A percentile compares a stretch with the other conserved stretches of the same genome.
Evolutionary conservation across 768 basidiomycete species (phyloP).

Genomic region (Trametes punicea): DNA sequence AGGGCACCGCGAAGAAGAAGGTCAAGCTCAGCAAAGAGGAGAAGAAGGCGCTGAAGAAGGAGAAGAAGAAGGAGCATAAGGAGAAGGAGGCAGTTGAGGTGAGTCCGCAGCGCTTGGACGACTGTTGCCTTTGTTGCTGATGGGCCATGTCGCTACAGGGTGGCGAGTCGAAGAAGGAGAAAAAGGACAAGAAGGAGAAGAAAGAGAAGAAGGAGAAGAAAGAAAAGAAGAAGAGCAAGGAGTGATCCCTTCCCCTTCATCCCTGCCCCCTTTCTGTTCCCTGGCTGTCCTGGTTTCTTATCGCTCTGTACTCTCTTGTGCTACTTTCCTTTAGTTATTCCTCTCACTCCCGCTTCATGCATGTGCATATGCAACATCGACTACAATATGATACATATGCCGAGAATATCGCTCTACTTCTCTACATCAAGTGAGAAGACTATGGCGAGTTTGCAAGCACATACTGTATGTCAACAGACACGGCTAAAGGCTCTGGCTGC

Average conservation of each 20-base stretch:
- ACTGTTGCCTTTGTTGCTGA: slow-evolving; percentile 4
- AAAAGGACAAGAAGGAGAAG: slow-evolving; percentile 38
- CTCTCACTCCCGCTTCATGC: neutral
- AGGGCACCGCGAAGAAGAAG: slow-evolving; percentile 66
- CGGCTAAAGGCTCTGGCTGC: neutral
- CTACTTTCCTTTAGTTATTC: slow-evolving; percentile 13
- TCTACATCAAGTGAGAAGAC: neutral
- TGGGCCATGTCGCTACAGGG: slow-evolving; percentile 19
- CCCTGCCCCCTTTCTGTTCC: slow-evolving; percentile 1
- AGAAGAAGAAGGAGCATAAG: slow-evolving; percentile 61
- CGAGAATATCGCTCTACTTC: neutral
- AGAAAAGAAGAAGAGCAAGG: slow-evolving; percentile 54
- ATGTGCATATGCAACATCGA: slow-evolving; percentile 4
- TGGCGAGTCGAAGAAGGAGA: slow-evolving; percentile 37
- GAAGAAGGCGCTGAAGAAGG: slow-evolving; percentile 82
- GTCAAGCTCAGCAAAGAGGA: slow-evolving; percentile 79
- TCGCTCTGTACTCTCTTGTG: slow-evolving; percentile 15
- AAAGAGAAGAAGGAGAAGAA: slow-evolving; percentile 44
- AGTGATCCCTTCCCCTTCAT: slow-evolving; percentile 23
- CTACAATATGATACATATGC: slow-evolving; percentile 13
- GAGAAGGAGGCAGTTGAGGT: slow-evolving; percentile 43
- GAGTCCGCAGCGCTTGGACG: slow-evolving; percentile 14
- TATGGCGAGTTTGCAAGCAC: neutral
- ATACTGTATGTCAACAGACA: slow-evolving; percentile 1
- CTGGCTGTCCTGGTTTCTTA: slow-evolving; percentile 4